Base-by-base conservation (phyloP, 2,329 filamentous ascomycete genomes). In the Coniosporium tulheliwenetii region DNA sequence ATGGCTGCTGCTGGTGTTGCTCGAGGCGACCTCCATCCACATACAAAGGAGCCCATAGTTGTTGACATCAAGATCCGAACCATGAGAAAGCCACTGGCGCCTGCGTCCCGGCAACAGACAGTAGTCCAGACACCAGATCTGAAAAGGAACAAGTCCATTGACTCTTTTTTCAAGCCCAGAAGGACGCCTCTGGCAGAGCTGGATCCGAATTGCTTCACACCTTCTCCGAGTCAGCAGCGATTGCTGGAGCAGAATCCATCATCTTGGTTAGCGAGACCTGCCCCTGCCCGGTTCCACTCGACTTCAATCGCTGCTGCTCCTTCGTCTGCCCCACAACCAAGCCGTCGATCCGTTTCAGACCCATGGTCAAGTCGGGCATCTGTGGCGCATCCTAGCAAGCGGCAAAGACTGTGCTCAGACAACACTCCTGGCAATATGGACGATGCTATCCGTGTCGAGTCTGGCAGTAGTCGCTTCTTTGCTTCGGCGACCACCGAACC, bases 1-100 rank as follows among this genome's bases (percentile, higher is more conserved):
- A 67, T 78, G 38, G 58, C 84, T 43, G 86, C 89, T 7, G 67
- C 69, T 39, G 78, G 76, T 5, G 79, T 98, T 43, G 85, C 91
- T 16, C 65, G 58, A 32, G 91, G 91, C 31, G 82, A 94, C 49
- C 61, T 95, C 37, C 81, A 96, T 56, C 91, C 91, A 2, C 91
- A 89, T 48, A 93, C 86, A 1, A 96, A 95, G 59, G 58, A 78
- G 44, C 71, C 69, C 2, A 69, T 79, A 38, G 47, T 55, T 16
- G 43, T 70, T 10, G 59, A 60, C 39, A 55, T 54, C 13, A 43
- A 45, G 40, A 49, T 49, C 42, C 47, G 53, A 40, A 37, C 44
- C 12, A 33, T 10, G 13, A 13, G 42, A 30, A 42, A 38, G 14
- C 30, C 39, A 12, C 42, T 37, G 16, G 41, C 47, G 31, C 41